These are phyloP conservation scores for Chaetomidium leptoderma DNA, from an alignment of 495 filamentous ascomycete genomes.

Conservation along the genomic window DNA sequence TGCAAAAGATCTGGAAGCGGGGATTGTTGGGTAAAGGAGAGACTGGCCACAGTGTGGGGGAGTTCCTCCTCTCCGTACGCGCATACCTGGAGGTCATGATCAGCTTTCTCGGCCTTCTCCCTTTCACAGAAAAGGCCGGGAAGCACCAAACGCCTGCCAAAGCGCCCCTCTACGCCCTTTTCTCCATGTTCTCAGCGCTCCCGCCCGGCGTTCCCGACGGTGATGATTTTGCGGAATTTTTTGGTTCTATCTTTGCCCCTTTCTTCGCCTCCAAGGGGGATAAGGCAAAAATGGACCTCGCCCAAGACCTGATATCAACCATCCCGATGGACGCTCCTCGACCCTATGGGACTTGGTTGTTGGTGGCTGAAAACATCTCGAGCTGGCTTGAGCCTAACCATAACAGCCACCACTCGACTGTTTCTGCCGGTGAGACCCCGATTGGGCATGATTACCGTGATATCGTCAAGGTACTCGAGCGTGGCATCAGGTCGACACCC, in stretches of 20 bases:
- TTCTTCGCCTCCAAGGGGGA: slow-evolving; percentile 44
- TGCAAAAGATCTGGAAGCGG: slow-evolving; percentile 63
- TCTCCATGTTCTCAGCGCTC: slow-evolving; percentile 43
- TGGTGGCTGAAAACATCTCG: slow-evolving; percentile 34
- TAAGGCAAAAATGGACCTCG: slow-evolving; percentile 39
- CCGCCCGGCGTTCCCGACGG: slow-evolving; percentile 43
- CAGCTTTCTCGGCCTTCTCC: slow-evolving; percentile 60
- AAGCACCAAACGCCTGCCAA: slow-evolving; percentile 37
- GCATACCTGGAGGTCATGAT: slow-evolving; percentile 60
- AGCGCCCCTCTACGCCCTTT: slow-evolving; percentile 48
- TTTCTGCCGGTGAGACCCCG: slow-evolving; percentile 33
- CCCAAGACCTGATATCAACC: slow-evolving; percentile 38
- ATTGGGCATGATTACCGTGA: slow-evolving; percentile 64
- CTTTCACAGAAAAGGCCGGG: slow-evolving; percentile 70
- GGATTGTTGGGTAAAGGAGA: slow-evolving; percentile 23
- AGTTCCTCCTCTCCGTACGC: slow-evolving; percentile 59
- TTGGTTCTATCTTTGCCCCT: slow-evolving; percentile 41
- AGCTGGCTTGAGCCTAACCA: slow-evolving; percentile 33
- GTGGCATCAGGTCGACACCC: slow-evolving; percentile 51
- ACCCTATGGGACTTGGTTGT: slow-evolving; percentile 41
- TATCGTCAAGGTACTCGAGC: slow-evolving; percentile 59
- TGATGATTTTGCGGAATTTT: slow-evolving; percentile 39
- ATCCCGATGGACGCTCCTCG: slow-evolving; percentile 37
- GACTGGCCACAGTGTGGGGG: slow-evolving; percentile 19
- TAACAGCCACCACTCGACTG: slow-evolving; percentile 31